These are phyloP conservation scores for Talaromyces trachyspermus DNA, from an alignment of 495 filamentous ascomycete species.

Conservation along the genomic window DNA sequence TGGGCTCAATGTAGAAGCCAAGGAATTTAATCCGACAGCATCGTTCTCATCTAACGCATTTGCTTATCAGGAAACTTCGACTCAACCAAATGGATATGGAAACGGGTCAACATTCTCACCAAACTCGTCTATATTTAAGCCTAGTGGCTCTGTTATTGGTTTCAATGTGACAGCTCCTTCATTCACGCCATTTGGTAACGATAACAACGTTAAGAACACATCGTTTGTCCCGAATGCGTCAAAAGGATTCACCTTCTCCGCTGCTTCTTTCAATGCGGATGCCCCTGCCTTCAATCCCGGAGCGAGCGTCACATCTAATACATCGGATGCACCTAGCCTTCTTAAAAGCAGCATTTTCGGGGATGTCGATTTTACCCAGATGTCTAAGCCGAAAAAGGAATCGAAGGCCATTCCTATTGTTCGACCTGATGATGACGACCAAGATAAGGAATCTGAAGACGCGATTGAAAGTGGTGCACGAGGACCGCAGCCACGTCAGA, in stretches of 20 bases:
- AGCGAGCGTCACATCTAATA: constrained; percentile 19
- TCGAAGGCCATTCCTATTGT: constrained; percentile 81
- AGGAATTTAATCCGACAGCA: constrained; percentile 72
- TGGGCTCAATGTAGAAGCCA: constrained; percentile 77
- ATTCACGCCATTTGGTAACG: constrained; percentile 54
- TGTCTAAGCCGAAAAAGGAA: constrained; percentile 54
- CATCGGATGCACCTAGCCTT: constrained; percentile 17
- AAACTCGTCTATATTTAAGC: constrained; percentile 20
- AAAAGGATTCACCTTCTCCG: constrained; percentile 68
- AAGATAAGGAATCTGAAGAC: constrained; percentile 39
- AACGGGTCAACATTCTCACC: constrained; percentile 14
- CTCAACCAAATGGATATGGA: constrained; percentile 40
- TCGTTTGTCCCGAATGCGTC: constrained; percentile 16
- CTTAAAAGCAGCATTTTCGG: constrained; percentile 59
- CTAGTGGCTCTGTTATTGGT: constrained; percentile 13
- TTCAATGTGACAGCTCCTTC: constrained; percentile 64
- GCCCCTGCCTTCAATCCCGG: constrained; percentile 72
- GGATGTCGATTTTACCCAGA: constrained; percentile 60
- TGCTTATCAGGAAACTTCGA: constrained; percentile 46
- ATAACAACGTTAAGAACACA: constrained; percentile 14
- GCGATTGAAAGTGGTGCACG: constrained; percentile 26
- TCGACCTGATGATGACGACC: constrained; percentile 47
- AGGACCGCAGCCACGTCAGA: constrained; percentile 51
- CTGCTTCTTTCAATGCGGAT: constrained; percentile 69
- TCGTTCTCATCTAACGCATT: constrained; percentile 54